Percentiles rank a stretch among this genome's conserved stretches.
phyloP scores from a whole-genome alignment of 805 yeast genomes.

The Ogataea ramenticola region DNA sequence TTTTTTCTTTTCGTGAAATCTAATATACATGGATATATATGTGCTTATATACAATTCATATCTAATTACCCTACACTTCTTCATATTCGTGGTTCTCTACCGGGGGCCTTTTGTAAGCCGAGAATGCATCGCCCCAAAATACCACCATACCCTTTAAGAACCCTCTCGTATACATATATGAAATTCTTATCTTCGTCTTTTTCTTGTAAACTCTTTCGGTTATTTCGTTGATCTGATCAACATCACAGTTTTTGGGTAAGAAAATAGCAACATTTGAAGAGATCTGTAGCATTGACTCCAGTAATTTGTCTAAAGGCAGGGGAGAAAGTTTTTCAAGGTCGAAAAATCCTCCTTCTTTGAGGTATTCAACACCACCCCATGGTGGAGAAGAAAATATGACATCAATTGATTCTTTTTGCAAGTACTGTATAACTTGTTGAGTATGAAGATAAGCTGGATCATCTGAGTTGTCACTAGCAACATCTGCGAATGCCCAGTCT shows the following conservation, averaged over 20 bases:
- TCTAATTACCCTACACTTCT: background rate
- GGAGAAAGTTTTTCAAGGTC: slow-evolving; percentile 39
- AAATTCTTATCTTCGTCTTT: slow-evolving; percentile 43
- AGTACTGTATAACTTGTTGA: slow-evolving; percentile 3
- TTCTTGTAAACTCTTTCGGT: slow-evolving; percentile 29
- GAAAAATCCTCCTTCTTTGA: slow-evolving; percentile 35
- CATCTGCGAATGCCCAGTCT: slow-evolving; percentile 32
- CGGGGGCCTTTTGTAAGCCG: slow-evolving; percentile 5
- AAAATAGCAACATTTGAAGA: slow-evolving; percentile 48
- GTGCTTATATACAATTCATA: too few relatives aligned
- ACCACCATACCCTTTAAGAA: slow-evolving; percentile 48
- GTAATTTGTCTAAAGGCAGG: slow-evolving; percentile 35
- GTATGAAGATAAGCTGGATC: slow-evolving; percentile 6
- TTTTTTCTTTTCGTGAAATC: too few relatives aligned
- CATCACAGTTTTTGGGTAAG: slow-evolving; percentile 54
- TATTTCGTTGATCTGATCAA: slow-evolving; percentile 37
- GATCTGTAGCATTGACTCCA: slow-evolving; percentile 34
- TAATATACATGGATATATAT: too few relatives aligned
- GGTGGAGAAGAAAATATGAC: slow-evolving; percentile 75
- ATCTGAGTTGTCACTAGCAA: background rate
- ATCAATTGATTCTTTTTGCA: slow-evolving; percentile 29
- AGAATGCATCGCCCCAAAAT: slow-evolving; percentile 50
- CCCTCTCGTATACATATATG: slow-evolving; percentile 34
- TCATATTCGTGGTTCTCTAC: background rate
- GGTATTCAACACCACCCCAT: slow-evolving; percentile 77